Evolutionary conservation across 768 basidiomycete genomes (phyloP), one percentile per base, ranked within the genome.

Genomic region (Dentipellis fragilis): DNA sequence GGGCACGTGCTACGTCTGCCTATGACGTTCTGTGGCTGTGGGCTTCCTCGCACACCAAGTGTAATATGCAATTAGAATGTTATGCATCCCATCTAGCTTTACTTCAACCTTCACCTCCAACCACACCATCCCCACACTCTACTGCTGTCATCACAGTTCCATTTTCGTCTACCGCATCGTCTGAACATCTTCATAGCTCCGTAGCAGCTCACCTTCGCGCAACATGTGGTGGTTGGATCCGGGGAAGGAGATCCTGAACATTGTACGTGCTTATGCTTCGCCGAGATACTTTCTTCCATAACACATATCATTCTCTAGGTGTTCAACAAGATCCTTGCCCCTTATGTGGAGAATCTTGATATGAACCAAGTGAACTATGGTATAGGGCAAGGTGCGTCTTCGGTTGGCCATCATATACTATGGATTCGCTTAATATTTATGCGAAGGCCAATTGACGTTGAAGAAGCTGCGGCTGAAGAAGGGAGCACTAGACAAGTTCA

Each of bases 311-410:
- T 37, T 16, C 36, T 14, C n/a, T 35, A 83, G 89, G 68, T 93
- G 62, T 89, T 96, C 73, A 94, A 94, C 68, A 83, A 88, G 60
- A 88, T 93, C 59, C 82, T 96, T 51, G 89, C 90, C 23, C 93
- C 92, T 0, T 97, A 97, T 79, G 87, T 97, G 61, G 92, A 93
- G 74, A 95, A 97, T 66, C 73, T 99, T 68, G 93, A 97, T 69
- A 80, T 93, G 67, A 87, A 91, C 67, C 91, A 94, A 69, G 87
- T 98, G 50, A 93, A 93, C 66, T 87, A 95, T 75, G 93, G 90
- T 14, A 88, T 95, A 61, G 87, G 80, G 57, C 87, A 89, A 77
- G 93, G 92, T 80, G 67, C 58, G 68, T 54, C 38, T 9, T 36
- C 54, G 37, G 16, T 23, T 22, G 53, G 34, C 22, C 46, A 17